A percentile compares a stretch with the other conserved stretches of the same genome.
phyloP scores from a whole-genome alignment of 257 asterid genomes.

The Galeopsis tetrahit region DNA sequence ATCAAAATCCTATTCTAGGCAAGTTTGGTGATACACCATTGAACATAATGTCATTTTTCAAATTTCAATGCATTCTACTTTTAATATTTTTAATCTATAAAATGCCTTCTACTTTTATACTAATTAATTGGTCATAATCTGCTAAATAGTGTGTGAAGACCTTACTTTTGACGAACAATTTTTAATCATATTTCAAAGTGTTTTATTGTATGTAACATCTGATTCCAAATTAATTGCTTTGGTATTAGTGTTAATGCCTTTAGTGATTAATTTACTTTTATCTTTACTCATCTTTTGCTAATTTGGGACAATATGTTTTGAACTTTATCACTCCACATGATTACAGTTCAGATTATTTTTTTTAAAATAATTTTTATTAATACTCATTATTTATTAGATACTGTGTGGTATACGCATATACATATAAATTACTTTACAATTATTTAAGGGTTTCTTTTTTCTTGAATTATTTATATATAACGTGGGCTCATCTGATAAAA shows the following conservation, averaged over 20 bases:
- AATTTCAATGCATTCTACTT: no score
- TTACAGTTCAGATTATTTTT: not conserved
- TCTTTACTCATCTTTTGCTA: not conserved
- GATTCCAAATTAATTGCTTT: conserved; percentile 22
- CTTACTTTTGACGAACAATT: not conserved
- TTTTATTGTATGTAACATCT: conserved; percentile 30
- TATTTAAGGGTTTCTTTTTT: no score
- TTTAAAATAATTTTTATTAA: no score
- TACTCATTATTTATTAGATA: not conserved
- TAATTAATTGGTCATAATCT: not conserved
- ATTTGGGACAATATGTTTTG: conserved; percentile 7
- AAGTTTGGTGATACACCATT: no score
- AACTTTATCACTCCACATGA: conserved; percentile 13
- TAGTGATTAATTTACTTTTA: conserved; percentile 6
- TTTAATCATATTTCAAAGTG: not conserved
- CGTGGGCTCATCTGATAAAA: not conserved
- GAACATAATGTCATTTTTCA: no score
- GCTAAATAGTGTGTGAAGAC: not conserved
- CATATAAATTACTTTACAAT: not conserved
- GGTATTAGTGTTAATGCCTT: conserved; percentile 4
- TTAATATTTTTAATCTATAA: no score
- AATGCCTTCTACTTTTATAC: no score
- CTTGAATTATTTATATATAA: no score
- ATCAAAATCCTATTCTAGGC: no score
- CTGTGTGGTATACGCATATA: not conserved